Base-by-base conservation (phyloP, 2,329 filamentous ascomycete genomes). In the Aspergillus luchuensis region DNA sequence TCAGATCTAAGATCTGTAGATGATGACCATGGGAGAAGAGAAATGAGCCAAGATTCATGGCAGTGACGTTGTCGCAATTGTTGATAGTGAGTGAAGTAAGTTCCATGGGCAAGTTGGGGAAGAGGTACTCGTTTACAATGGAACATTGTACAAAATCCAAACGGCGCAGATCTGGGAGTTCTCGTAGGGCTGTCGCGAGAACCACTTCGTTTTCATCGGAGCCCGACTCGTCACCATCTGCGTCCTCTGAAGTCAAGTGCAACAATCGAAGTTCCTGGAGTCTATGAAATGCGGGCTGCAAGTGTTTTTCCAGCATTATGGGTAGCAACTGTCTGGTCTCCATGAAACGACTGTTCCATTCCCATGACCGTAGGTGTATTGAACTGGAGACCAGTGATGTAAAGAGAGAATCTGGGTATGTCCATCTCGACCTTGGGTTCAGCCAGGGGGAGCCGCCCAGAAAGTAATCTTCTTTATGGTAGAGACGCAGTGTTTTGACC, bases 131-230 rank as follows among this genome's bases (percentile, higher is more conserved):
- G 69, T 90, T 90, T 60, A 92, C 83, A 36, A 91, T 81, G 2
- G 87, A 89, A 47, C 89, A 96, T 7, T 89, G 89, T 69, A 93
- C 87, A 65, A 97, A 88, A 1, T 87, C 81, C 10, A 97, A 78
- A 57, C 88, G 84, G 57, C 83, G 83, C 6, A 98, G 80, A 1
- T 83, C 76, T 0, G 87, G 84, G 8, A 97, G 81, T 25, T 83
- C 80, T 13, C 81, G 79, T 15, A 85, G 73, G 0, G 85, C 82
- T 21, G 83, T 78, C 0, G 78, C 80, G 60, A 72, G 78, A 66
- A 64, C 57, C 6, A 65, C 57, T 58, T 76, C 73, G 41, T 68
- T 65, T 10, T 61, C 57, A 23, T 66, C 56, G 6, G 65, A 61
- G 38, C 83, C 76, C 8, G 83, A 77, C 30, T 80, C 76, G 13